Percentiles rank a stretch among this genome's conserved stretches.
Conservation (phyloP, 1,139 yeast genomes). For the Kodamaea sp. region DNA sequence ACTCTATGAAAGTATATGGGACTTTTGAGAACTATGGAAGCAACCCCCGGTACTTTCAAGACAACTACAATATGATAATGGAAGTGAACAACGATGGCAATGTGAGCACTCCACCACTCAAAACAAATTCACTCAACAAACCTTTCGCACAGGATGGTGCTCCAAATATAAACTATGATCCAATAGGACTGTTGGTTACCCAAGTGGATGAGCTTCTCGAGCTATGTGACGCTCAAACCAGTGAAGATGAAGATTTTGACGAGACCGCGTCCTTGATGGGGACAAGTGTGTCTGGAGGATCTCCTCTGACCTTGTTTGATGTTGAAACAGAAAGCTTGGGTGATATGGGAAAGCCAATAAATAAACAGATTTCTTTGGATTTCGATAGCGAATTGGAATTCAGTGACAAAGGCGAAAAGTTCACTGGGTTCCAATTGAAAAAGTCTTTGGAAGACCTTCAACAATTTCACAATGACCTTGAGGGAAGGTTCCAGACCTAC, state of each 20-base stretch:
- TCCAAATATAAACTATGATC: not conserved
- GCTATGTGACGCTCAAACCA: not conserved
- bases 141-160: not conserved
- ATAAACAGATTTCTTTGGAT: not conserved
- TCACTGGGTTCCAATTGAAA: conserved; percentile 11
- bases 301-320: conserved; percentile 7
- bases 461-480: conserved; percentile 11
- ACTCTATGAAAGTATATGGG: conserved; percentile 13
- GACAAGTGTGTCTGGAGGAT: conserved; percentile 1
- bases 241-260: conserved; percentile 10
- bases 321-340: conserved; percentile 5
- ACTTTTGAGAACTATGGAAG: conserved; percentile 9
- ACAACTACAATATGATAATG: conserved; percentile 7
- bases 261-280: conserved; percentile 20
- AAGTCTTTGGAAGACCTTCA: conserved; percentile 16
- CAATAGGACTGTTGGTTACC: conserved; percentile 5
- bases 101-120: not conserved
- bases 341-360: conserved; percentile 2
- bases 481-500: conserved; percentile 11
- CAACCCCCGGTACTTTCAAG: conserved; percentile 8
- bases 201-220: conserved; percentile 5
- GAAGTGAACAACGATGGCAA: not conserved
- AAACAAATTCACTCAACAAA: not conserved
- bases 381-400: conserved; percentile 1
- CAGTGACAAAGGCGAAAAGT: not conserved